phyloP scores from a whole-genome alignment of 2,329 filamentous ascomycete genomes.

The Daldinia sp. region DNA sequence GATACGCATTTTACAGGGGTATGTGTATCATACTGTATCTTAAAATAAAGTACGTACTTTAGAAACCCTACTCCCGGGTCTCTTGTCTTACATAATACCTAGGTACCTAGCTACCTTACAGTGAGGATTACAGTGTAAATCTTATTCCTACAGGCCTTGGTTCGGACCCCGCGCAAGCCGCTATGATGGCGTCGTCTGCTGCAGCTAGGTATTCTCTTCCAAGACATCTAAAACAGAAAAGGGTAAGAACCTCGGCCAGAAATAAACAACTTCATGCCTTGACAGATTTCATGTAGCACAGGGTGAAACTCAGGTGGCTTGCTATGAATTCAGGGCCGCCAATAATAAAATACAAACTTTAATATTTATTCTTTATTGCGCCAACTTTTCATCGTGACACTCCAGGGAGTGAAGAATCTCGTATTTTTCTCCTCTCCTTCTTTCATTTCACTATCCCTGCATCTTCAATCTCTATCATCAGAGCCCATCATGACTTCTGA shows the following conservation, averaged over 20 bases:
- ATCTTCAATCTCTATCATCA: background rate
- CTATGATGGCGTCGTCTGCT: background rate
- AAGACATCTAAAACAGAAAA: conserved; percentile 18
- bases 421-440: background rate
- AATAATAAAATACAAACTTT: background rate
- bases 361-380: background rate
- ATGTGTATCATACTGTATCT: too few relatives aligned
- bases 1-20: too few relatives aligned
- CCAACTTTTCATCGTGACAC: background rate
- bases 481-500: conserved; percentile 56
- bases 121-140: background rate
- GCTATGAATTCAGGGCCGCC: background rate
- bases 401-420: background rate
- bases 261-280: background rate
- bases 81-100: background rate
- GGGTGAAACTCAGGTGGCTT: background rate
- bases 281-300: background rate
- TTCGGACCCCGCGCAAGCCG: conserved; percentile 8
- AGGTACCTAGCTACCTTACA: too few relatives aligned
- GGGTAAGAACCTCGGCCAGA: conserved; percentile 26
- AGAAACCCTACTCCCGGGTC: too few relatives aligned
- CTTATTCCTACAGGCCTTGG: background rate
- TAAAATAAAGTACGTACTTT: too few relatives aligned
- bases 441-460: background rate
- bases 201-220: background rate